Percentiles rank a stretch among this genome's conserved stretches.
phyloP scores from a whole-genome alignment of 2,329 filamentous ascomycete species.

The Tolypocladium pustulatum region DNA sequence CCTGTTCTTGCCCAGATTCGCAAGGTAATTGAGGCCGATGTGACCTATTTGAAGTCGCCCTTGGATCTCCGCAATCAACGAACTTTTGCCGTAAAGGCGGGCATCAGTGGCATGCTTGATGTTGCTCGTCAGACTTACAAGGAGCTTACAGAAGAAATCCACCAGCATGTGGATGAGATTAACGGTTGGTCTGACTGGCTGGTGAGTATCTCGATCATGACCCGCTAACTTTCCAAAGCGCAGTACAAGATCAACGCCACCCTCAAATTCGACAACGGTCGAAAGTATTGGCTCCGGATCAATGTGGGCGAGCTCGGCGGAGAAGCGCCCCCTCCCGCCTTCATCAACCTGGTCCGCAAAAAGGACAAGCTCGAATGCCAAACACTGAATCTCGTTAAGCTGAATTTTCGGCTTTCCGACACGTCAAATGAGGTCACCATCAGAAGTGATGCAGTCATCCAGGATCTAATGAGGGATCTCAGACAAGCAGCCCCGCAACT shows the following conservation, averaged over 20 bases:
- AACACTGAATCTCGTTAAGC: constrained; percentile 72
- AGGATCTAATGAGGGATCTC: constrained; percentile 62
- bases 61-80: constrained; percentile 84
- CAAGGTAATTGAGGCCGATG: constrained; percentile 68
- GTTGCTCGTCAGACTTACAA: constrained; percentile 84
- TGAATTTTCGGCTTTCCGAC: constrained; percentile 67
- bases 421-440: constrained; percentile 75
- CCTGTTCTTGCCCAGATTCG: constrained; percentile 56
- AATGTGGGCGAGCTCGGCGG: constrained; percentile 51
- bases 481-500: constrained; percentile 59
- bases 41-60: constrained; percentile 65
- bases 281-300: constrained; percentile 72
- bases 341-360: constrained; percentile 68
- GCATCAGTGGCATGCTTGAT: constrained; percentile 77
- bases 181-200: constrained; percentile 36
- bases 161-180: constrained; percentile 58
- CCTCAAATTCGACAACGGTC: constrained; percentile 64
- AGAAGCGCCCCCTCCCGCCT: constrained; percentile 48
- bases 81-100: constrained; percentile 79
- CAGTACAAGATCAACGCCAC: constrained; percentile 49
- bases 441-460: constrained; percentile 69
- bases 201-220: no score
- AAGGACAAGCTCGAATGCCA: constrained; percentile 78
- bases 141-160: constrained; percentile 70
- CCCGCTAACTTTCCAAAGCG: constrained; percentile 23